Evolutionary conservation across 1,139 yeast genomes (phyloP), one percentile per base, ranked within the genome.

Genomic region (Suhomyces yuchorum): DNA sequence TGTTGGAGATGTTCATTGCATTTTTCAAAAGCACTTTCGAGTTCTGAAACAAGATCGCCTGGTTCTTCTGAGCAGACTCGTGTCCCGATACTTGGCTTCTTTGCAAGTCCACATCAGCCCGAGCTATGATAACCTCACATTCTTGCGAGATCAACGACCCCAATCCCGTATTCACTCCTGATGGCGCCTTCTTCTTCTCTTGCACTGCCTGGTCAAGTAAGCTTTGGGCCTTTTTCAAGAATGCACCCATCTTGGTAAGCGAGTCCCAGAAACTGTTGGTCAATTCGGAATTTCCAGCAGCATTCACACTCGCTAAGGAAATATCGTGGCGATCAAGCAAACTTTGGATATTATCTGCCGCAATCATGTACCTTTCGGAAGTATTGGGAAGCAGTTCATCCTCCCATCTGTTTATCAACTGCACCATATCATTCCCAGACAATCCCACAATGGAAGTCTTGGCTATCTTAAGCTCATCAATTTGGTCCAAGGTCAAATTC

Each of bases 91-190:
- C 43, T 43, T 66, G 70, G 20, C 75, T 61, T 49, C 84, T 63
- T 58, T 79, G 83, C n/a, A 78, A 56, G 46, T 79, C 84, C 5
- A 79, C 68, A 57, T 81, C 85, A 1, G 82, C 74, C 46, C 84
- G 62, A 35, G 78, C 81, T 22, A 80, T 74, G 35, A 72, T 59
- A 0, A 80, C 62, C 4, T 74, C 69, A 52, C 80, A 66, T 2
- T 78, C 53, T 49, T 75, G 77, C 8, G 74, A 65, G 9, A 77
- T 66, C 20, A 74, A 52, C 0, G 65, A 54, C 1, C 80, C 80
- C 32, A 71, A 51, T 17, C 68, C 68, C 37, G 63, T 58, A 26
- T 53, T 63, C 11, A 54, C 59, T 2, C 61, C 60, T 17, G 55
- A 54, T 19, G 55, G 57, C 15, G 56, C 56, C 12, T 50, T 45